Conservation (phyloP, 768 basidiomycete species). For the Amanita phalloides region DNA sequence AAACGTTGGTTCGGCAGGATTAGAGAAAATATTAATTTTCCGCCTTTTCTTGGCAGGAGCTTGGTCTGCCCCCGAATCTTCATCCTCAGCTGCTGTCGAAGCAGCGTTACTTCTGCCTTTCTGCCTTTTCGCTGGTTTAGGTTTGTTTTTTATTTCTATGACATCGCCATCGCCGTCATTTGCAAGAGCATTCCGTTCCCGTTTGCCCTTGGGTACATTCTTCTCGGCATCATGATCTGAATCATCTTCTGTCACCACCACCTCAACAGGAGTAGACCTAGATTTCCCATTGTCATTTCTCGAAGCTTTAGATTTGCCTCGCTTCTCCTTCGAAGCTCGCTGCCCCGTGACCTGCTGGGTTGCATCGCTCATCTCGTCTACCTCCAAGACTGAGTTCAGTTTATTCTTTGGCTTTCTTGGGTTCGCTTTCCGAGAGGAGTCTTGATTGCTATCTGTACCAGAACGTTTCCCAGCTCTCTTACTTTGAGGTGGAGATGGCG, state of each 20-base stretch:
- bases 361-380: slow-evolving; percentile 11
- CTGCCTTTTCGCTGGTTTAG: slow-evolving; percentile 1
- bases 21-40: slow-evolving; percentile 52
- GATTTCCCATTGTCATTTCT: slow-evolving; percentile 20
- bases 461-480: slow-evolving; percentile 5
- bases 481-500: neutral
- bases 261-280: slow-evolving; percentile 15
- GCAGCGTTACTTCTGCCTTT: slow-evolving; percentile 9
- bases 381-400: slow-evolving; percentile 6
- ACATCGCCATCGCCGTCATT: neutral
- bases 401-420: neutral
- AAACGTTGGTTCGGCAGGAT: slow-evolving; percentile 33
- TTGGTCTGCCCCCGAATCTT: neutral
- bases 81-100: neutral
- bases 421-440: neutral
- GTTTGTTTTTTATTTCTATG: neutral
- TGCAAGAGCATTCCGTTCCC: neutral
- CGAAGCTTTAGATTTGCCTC: neutral
- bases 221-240: neutral
- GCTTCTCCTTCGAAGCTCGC: slow-evolving; percentile 1
- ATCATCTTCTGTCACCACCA: slow-evolving; percentile 2
- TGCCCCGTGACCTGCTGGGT: neutral
- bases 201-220: slow-evolving; percentile 1
- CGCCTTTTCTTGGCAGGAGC: slow-evolving; percentile 53
- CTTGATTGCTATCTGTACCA: slow-evolving; percentile 3